These are phyloP conservation scores for Stephanocyclus meneghinianus DNA, from an alignment of 352 stramenopile genomes.

Conservation along the genomic window DNA sequence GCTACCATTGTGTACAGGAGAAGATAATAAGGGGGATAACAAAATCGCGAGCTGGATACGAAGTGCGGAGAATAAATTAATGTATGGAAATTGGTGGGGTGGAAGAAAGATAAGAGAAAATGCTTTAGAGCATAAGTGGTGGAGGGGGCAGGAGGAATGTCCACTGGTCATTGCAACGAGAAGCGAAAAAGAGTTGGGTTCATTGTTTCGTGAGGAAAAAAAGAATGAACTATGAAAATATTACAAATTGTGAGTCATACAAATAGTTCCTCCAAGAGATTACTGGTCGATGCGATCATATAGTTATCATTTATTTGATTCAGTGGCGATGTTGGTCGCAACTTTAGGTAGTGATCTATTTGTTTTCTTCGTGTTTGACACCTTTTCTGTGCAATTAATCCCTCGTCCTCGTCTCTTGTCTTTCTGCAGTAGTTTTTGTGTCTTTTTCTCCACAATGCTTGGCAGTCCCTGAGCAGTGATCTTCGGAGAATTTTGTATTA, in stretches of 20 bases:
- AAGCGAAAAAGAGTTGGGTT: constrained; percentile 6
- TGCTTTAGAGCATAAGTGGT: constrained; percentile 56
- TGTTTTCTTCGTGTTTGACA: constrained; percentile 10
- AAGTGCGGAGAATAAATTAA: constrained; percentile 70
- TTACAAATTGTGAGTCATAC: background rate
- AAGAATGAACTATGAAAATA: constrained; percentile 7
- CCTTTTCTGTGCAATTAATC: background rate
- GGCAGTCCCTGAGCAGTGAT: background rate
- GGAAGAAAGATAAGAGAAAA: constrained; percentile 45
- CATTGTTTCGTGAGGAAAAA: constrained; percentile 3
- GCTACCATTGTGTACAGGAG: constrained; percentile 77
- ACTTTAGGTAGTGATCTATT: constrained; percentile 34
- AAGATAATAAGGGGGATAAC: constrained; percentile 76
- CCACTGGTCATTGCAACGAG: constrained; percentile 33
- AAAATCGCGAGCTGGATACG: constrained; percentile 66
- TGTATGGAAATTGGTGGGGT: constrained; percentile 77
- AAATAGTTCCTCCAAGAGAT: background rate
- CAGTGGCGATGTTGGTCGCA: constrained; percentile 6
- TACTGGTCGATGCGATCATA: background rate
- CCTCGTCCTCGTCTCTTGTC: background rate
- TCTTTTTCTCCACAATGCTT: constrained; percentile 1
- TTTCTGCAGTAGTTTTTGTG: background rate
- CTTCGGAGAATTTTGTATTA: constrained; percentile 22
- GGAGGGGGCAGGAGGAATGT: constrained; percentile 59
- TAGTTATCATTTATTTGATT: background rate